Evolutionary conservation across 805 yeast species (phyloP), one percentile per base, ranked within the genome.

Genomic region (Cyberlindnera meyerae): DNA sequence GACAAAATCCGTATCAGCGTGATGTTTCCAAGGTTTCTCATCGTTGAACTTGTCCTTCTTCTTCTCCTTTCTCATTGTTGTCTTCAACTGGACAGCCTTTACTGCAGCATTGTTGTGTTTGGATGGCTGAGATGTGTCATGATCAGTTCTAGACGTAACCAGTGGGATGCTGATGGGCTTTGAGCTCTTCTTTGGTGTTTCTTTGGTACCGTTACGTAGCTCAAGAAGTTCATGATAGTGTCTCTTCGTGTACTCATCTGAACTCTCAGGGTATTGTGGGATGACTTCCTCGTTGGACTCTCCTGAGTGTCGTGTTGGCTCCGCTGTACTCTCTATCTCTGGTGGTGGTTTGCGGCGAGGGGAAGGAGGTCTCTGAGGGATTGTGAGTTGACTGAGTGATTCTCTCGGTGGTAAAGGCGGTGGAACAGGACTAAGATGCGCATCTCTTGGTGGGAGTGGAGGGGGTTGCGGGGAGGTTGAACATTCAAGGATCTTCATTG

Each of bases 1-100:
- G n/a, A 69, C 62, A 27, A 64, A 57, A 45, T 66, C 55, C 6
- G 78, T 66, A 42, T 77, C 83, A 21, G 66, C 66, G 59, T 87
- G 97, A 51, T 81, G 79, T 51, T 89, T 88, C 96, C 97, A 88
- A 0, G 97, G 97, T 58, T 88, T 87, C 42, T 83, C 85, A 51
- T 82, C 95, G 54, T 89, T 82, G 58, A 89, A 88, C 18, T 59
- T 58, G 13, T 65, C 64, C 39, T 36, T 34, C 42, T 43, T 43
- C 35, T 45, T 50, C 34, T 52, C 53, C 29, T 51, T 55, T 24
- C 58, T 36, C 45, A 54, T 40, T 4, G 59, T 55, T 1, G 58
- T 49, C 27, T 46, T 47, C 18, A 53, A 34, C 16, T 51, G 57
- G 2, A 48, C 50, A 3, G 55, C 50, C 24, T 40, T 49, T 12